phyloP scores from a whole-genome alignment of 345 rosid genomes.

The Balakata baccata region DNA sequence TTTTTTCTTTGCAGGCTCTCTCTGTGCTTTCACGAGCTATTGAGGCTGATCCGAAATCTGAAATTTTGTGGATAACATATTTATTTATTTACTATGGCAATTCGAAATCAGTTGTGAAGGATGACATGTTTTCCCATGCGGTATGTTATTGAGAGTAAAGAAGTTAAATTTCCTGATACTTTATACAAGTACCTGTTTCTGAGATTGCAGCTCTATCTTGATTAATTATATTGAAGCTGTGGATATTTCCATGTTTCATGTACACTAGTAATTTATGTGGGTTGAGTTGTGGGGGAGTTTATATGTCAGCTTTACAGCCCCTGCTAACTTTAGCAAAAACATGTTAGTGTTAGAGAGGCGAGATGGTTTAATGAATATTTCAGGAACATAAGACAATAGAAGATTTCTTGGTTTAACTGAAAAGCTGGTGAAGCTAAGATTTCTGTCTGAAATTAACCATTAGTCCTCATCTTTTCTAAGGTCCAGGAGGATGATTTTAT shows the following conservation, averaged over 20 bases:
- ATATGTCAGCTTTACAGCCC: not conserved
- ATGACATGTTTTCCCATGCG: conserved; percentile 71
- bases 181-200: not conserved
- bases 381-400: not conserved
- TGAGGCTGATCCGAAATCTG: conserved; percentile 68
- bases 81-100: conserved; percentile 56
- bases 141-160: conserved; percentile 35
- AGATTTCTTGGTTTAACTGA: not conserved
- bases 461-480: not conserved
- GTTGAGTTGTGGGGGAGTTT: not conserved
- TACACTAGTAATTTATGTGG: not conserved
- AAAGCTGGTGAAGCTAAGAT: not conserved
- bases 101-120: conserved; percentile 42
- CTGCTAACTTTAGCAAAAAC: not conserved
- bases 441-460: not conserved
- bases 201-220: conserved; percentile 3
- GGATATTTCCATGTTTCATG: too few species aligned
- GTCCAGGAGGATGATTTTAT: not conserved
- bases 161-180: not conserved
- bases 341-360: too few species aligned
- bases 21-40: conserved; percentile 68
- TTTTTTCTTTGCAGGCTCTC: conserved; percentile 69
- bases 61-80: conserved; percentile 76
- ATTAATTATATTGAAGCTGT: not conserved
- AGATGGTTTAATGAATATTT: not conserved